These are phyloP conservation scores for Mycogone perniciosa DNA, from an alignment of 2,329 filamentous ascomycete species.

Conservation along the genomic window DNA sequence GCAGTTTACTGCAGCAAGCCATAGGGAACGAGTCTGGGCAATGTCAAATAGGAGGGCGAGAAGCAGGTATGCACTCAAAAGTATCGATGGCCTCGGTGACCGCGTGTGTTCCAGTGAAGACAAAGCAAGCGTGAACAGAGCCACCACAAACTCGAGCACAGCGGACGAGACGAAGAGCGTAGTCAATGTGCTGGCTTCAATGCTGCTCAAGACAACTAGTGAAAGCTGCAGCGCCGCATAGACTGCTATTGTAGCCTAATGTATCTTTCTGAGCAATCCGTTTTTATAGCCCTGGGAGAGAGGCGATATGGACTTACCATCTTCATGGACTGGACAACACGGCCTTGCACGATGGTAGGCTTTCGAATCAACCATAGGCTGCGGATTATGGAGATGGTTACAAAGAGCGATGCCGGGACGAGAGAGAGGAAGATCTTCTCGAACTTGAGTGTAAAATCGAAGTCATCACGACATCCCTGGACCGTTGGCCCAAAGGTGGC, in stretches of 20 bases:
- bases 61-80: conserved; percentile 36
- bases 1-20: conserved; percentile 17
- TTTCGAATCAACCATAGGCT: conserved; percentile 25
- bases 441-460: conserved; percentile 46
- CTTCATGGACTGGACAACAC: conserved; percentile 27
- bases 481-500: conserved; percentile 37
- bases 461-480: conserved; percentile 40
- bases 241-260: neutral
- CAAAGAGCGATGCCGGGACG: conserved; percentile 35
- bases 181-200: conserved; percentile 15
- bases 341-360: conserved; percentile 30
- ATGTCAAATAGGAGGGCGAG: conserved; percentile 39
- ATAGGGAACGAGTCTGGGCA: conserved; percentile 28
- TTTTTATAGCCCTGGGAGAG: neutral
- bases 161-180: conserved; percentile 5
- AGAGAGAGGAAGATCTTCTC: conserved; percentile 42
- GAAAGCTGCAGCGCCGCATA: conserved; percentile 27
- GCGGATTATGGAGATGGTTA: conserved; percentile 29
- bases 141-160: conserved; percentile 21
- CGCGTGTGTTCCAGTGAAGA: conserved; percentile 28
- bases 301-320: conserved; percentile 16
- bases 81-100: conserved; percentile 34
- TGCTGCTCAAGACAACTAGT: conserved; percentile 25
- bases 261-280: neutral
- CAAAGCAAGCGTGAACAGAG: conserved; percentile 6